Percentiles rank a stretch among this genome's conserved stretches.
phyloP scores from a whole-genome alignment of 1,284 basidiomycete genomes.

The Sporisorium iseilematis-ciliati region DNA sequence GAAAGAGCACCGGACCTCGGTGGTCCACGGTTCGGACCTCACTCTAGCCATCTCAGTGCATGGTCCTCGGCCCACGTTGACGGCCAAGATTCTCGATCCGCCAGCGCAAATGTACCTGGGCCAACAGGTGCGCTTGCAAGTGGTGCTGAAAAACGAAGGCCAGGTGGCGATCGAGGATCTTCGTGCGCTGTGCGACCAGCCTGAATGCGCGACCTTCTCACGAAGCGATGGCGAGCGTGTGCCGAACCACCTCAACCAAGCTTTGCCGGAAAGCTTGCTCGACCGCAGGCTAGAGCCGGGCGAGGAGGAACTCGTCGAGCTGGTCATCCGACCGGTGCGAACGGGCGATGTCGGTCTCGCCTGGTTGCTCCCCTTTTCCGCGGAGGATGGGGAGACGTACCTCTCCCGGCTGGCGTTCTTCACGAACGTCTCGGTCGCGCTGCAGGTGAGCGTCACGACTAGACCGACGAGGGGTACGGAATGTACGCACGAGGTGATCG shows the following conservation, averaged over 20 bases:
- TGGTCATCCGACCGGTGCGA: conserved; percentile 16
- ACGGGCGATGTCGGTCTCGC: conserved; percentile 15
- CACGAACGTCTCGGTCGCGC: conserved; percentile 18
- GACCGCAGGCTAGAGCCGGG: conserved; percentile 21
- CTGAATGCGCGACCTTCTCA: conserved; percentile 20
- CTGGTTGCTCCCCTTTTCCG: conserved; percentile 40
- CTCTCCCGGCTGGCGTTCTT: conserved; percentile 30
- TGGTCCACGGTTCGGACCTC: conserved; percentile 71
- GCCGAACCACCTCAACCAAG: conserved; percentile 58
- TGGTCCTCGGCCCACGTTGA: conserved; percentile 26
- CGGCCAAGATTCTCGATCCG: conserved; percentile 15
- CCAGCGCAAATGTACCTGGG: conserved; percentile 24
- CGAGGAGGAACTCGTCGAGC: conserved; percentile 23
- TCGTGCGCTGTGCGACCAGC: conserved; percentile 33
- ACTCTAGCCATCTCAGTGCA: conserved; percentile 70
- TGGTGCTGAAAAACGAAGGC: conserved; percentile 37
- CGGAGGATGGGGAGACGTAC: conserved; percentile 32
- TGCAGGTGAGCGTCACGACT: conserved; percentile 38
- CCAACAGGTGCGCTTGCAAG: conserved; percentile 18
- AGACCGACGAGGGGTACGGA: background rate
- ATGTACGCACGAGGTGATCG: conserved; percentile 17
- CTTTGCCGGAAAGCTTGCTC: conserved; percentile 5
- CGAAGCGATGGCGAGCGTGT: conserved; percentile 31
- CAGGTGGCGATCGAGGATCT: conserved; percentile 17
- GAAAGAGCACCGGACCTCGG: conserved; percentile 69